Evolutionary conservation across 257 asterid genomes (phyloP).

Genomic region (Leonotis leonurus): DNA sequence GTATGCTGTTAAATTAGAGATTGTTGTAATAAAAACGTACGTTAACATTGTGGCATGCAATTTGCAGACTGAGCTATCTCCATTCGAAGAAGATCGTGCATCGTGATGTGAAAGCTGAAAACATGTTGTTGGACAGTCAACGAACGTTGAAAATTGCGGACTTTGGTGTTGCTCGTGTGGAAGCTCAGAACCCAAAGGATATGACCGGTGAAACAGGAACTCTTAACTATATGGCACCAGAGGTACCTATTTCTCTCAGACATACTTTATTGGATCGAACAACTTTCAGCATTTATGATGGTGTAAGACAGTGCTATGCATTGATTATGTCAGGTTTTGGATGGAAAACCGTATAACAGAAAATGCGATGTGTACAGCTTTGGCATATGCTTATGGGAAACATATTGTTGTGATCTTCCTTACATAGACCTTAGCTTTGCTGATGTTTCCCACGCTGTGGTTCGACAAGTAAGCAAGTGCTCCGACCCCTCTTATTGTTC

Average conservation of each 20-base stretch:
- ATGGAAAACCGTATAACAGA: constrained; percentile 92
- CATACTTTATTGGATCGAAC: too few species aligned
- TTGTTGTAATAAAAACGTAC: background rate
- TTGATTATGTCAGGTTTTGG: constrained; percentile 70
- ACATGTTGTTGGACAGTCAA: constrained; percentile 63
- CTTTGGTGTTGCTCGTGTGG: constrained; percentile 96
- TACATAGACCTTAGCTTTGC: constrained; percentile 80
- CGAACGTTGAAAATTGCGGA: constrained; percentile 77
- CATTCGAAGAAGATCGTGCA: constrained; percentile 89
- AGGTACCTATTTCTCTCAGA: constrained; percentile 39
- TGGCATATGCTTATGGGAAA: constrained; percentile 91
- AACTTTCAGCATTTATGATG: too few species aligned
- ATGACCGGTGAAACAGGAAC: constrained; percentile 99
- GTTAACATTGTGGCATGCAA: background rate
- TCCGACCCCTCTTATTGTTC: too few species aligned
- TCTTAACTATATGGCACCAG: constrained; percentile 97
- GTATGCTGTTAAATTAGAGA: background rate
- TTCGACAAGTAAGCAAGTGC: constrained; percentile 67
- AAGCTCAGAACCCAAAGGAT: constrained; percentile 88
- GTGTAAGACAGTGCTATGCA: too few species aligned
- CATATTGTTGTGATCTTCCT: constrained; percentile 90
- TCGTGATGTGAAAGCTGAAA: constrained; percentile 95
- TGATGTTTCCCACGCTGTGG: constrained; percentile 86
- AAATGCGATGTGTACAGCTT: constrained; percentile 95
- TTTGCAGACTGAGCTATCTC: constrained; percentile 72